Percentiles rank a stretch among this genome's conserved stretches.
Conservation (phyloP, 129 eudicot species). For the sunflower (Helianthus annuus) region HanXRQr2.0-SUNRISE NC_035439.2:141308669-141309168, state of each 20-base stretch:
- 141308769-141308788: conserved; percentile 72
- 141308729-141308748: conserved; percentile 95
- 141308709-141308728: conserved; percentile 88
- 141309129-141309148: conserved; percentile 50
- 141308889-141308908: neutral
- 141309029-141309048: conserved; percentile 63
- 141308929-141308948: conserved; percentile 41
- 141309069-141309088: conserved; percentile 26
- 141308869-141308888: too few relatives aligned
- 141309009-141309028: conserved; percentile 39
- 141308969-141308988: neutral
- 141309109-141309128: conserved; percentile 18
- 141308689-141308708: conserved; percentile 78
- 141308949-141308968: conserved; percentile 12
- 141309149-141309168: conserved; percentile 69
- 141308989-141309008: conserved; percentile 48
- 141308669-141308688: conserved; percentile 17
- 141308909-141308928: conserved; percentile 58
- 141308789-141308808: conserved; percentile 97
- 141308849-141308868: conserved; percentile 23
- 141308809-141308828: conserved; percentile 79
- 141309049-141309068: conserved; percentile 53
- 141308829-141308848: conserved; percentile 89
- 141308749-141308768: conserved; percentile 77
- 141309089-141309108: too few relatives aligned